Base-by-base conservation (phyloP, 2,329 filamentous ascomycete genomes). In the Fusarium penzigii region DNA sequence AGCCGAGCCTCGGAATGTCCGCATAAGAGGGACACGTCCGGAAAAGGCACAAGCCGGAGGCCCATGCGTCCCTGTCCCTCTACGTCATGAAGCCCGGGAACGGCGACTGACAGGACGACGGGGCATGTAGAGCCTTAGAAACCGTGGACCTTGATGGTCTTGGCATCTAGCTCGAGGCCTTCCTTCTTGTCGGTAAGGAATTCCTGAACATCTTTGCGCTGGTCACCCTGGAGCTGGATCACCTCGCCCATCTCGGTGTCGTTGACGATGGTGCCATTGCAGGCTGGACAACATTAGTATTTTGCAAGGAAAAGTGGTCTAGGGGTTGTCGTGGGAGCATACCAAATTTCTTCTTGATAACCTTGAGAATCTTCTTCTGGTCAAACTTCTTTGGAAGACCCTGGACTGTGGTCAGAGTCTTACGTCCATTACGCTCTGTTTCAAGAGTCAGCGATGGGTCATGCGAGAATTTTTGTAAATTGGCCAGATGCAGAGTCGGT, bases 271-370 rank as follows among this genome's bases (percentile, higher is more conserved):
- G 92, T 97, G 85, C 94, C 94, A 97, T 99, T 97, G 90, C 93
- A 97, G 77, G 94, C 93, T 90, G 58, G 44, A 3, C 13, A 5
- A 4, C 40, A 42, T 65, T 53, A 52, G 54, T 38, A 17, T 29
- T 8, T 14, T n/a, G n/a, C n/a, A n/a, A n/a, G n/a, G n/a, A n/a
- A n/a, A n/a, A n/a, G n/a, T n/a, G 2, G 3, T 7, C 3, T 3
- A 9, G 42, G 36, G 29, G 25, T 14, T 16, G 41, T 16, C 36
- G 38, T 7, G n/a, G 6, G 3, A 39, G n/a, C 85, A 59, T 83
- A 92, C 88, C 89, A 72, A 97, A 97, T 75, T 96, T 94, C 86
- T 97, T 97, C 88, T 97, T 97, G 83, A 97, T 96, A 78, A 96
- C 92, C 83, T 97, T 97, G 71, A 99, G 87, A 75, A 99, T 97